These are phyloP conservation scores for Botrytis hyacinthi DNA, from an alignment of 2,329 filamentous ascomycete species.

Conservation along the genomic window DNA sequence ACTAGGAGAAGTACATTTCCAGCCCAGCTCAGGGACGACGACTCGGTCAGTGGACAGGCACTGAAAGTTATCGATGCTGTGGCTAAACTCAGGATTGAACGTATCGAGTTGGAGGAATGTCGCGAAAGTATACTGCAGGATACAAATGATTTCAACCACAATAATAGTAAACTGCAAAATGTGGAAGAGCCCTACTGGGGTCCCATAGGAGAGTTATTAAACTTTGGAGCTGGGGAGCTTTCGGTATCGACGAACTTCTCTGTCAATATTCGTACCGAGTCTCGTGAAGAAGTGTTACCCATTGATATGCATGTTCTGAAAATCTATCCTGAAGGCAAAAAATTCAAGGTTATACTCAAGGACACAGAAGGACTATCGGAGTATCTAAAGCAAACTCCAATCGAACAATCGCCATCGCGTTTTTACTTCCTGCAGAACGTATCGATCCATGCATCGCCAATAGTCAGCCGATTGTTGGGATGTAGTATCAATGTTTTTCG, in stretches of 20 bases:
- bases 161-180: neutral
- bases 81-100: neutral
- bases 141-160: neutral
- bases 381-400: neutral
- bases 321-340: rapidly evolving
- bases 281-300: neutral
- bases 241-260: neutral
- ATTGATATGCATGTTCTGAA: neutral
- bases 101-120: neutral
- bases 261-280: neutral
- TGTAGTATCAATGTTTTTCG: neutral
- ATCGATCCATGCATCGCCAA: neutral
- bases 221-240: neutral
- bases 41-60: neutral
- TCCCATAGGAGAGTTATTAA: neutral
- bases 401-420: neutral
- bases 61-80: neutral
- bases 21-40: neutral
- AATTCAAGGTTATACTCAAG: neutral
- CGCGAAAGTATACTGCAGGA: neutral
- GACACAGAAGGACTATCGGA: neutral
- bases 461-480: neutral
- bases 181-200: neutral
- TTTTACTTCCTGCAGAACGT: neutral
- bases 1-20: neutral